Base-by-base conservation (phyloP, 2,329 filamentous ascomycete species). In the Ascochyta pisi region DNA sequence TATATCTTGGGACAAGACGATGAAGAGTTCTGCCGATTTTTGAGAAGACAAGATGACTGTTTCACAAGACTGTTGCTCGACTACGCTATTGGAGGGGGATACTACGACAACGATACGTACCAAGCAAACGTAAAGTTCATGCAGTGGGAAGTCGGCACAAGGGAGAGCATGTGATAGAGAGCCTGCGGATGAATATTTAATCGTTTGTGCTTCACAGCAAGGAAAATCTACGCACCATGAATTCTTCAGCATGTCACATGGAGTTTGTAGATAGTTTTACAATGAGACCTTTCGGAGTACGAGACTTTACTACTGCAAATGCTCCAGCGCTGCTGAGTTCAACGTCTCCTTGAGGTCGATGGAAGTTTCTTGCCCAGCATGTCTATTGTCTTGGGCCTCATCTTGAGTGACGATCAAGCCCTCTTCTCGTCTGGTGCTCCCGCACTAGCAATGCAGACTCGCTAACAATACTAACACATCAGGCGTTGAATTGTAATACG, bases 41-140 rank as follows among this genome's bases (percentile, higher is more conserved):
- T 68, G n/a, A 54, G 64, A 31, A 60, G 63, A 6, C 63, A 68
- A 35, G 62, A 67, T 19, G 66, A 68, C 16, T 24, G 48, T 13
- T 64, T 67, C 29, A 51, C 43, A 6, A 49, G 58, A 29, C 22
- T 62, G 3, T 33, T 68, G 23, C 48, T 66, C 6, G 64, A 67
- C 33, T 64, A 67, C 22, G 62, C 66, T 6, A 66, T 68, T 15
- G 52, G 59, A 19, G 62, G 63, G 4, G 41, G 46, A 2, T 62
- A 61, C 23, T 58, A 67, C 19, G 24, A 58, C 6, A 38, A 66
- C n/a, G 49, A 62, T 1, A 35, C 65, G n/a, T 63, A 63, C 34
- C 40, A 57, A 22, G 48, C 61, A 8, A 68, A 68, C 26, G 49
- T 66, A 22, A 52, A 59, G n/a, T 68, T 68, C 41, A 39, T 67